A percentile compares a stretch with the other conserved stretches of the same genome.
Conservation (phyloP, 2,329 filamentous ascomycete species). For the Trichophyton equinum region DNA sequence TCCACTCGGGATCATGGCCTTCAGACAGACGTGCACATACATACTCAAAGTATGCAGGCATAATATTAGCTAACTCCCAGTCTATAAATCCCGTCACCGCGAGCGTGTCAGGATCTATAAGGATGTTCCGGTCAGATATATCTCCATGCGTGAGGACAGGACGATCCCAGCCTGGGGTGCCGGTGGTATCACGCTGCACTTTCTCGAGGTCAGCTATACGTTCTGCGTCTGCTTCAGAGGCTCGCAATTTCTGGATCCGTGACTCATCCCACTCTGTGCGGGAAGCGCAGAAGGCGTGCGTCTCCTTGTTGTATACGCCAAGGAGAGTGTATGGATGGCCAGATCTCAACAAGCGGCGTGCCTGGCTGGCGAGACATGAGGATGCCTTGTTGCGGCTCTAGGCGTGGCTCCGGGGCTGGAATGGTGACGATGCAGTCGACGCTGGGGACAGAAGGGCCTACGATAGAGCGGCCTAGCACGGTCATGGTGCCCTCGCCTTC, state of each 20-base stretch:
- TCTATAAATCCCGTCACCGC: conserved; percentile 13
- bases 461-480: conserved; percentile 10
- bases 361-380: conserved; percentile 11
- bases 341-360: conserved; percentile 11
- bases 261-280: conserved; percentile 14
- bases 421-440: conserved; percentile 6
- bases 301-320: conserved; percentile 1
- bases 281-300: conserved; percentile 7
- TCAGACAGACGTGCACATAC: conserved; percentile 12
- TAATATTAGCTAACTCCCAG: conserved; percentile 13
- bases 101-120: conserved; percentile 13
- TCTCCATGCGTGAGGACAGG: conserved; percentile 13
- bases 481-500: conserved; percentile 13
- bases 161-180: conserved; percentile 9
- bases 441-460: conserved; percentile 12
- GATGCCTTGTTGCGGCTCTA: not conserved
- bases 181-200: conserved; percentile 12
- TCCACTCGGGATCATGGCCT: conserved; percentile 13
- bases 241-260: conserved; percentile 9
- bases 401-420: not conserved
- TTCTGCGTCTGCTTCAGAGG: conserved; percentile 4
- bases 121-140: conserved; percentile 14
- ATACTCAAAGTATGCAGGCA: conserved; percentile 15
- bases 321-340: conserved; percentile 13
- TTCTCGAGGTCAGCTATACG: conserved; percentile 10